Base-by-base conservation (phyloP, 306 rosid species). In the Vicia villosa region DNA sequence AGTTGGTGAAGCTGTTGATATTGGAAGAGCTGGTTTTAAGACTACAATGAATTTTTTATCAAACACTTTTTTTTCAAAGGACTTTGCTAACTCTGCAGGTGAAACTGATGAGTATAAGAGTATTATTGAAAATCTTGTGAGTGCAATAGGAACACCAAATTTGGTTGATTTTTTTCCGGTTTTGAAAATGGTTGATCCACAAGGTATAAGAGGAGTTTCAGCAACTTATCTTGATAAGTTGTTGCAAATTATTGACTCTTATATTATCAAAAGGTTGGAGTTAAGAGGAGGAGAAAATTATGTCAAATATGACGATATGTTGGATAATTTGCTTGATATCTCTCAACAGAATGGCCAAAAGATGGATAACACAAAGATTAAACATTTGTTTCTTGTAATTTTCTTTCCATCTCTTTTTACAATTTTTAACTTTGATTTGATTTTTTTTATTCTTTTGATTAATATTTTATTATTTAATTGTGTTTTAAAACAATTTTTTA, bases 311-410 rank as follows among this genome's bases (percentile, higher is more conserved):
- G 24, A 46, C 5, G 87, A 81, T 26, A 77, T 81, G 65, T 64
- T 86, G 26, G 85, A 86, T n/a, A 58, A 59, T 7, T 85, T 86
- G 20, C 79, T 86, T 24, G 63, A 73, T 34, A 69, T 81, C 5
- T 14, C 68, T 10, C 79, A 79, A 17, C 74, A 69, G 32, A 67
- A 79, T 46, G 72, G 62, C 40, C 69, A 59, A 5, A 79, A 68
- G n/a, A 66, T 83, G 80, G 76, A 79, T 70, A 46, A 6, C 41
- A 0, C 10, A 5, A 66, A 42, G 10, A 68, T 83, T 0, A 14
- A 43, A 10, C 86, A 79, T 64, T 55, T 81, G 4, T 40, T 77
- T 5, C 34, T 86, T 55, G 88, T 86, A 51, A 43, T 6, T 62
- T 58, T 3, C 22, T 26, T 8, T 15, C 1, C 34, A 6, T 20